Percentiles rank a stretch among this genome's conserved stretches.
Evolutionary conservation across 257 asterid genomes (phyloP).

Genomic region (Petrea volubilis): DNA sequence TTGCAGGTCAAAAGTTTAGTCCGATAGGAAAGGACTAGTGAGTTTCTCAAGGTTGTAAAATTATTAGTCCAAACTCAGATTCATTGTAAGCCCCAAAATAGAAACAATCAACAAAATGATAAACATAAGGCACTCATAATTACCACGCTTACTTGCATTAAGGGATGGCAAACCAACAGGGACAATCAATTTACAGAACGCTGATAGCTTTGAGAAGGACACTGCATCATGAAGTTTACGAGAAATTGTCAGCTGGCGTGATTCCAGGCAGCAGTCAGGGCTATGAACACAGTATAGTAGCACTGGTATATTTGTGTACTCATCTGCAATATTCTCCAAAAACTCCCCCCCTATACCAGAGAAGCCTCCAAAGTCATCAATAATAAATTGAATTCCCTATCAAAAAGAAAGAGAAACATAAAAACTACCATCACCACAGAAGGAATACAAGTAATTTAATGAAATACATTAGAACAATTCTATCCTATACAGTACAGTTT

Average conservation of each 20-base stretch:
- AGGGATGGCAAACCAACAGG: constrained; percentile 86
- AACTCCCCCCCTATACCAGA: constrained; percentile 85
- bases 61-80: background rate
- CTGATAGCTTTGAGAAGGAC: constrained; percentile 74
- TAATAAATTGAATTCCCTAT: constrained; percentile 87
- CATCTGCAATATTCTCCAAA: constrained; percentile 86
- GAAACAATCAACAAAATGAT: constrained; percentile 12
- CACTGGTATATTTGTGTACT: constrained; percentile 80
- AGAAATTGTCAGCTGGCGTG: constrained; percentile 54
- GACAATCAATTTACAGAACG: constrained; percentile 71
- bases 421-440: constrained; percentile 1
- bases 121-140: constrained; percentile 17
- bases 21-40: background rate
- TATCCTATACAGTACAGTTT: background rate
- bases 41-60: background rate
- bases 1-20: background rate
- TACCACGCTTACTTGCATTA: constrained; percentile 57
- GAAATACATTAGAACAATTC: background rate
- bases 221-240: constrained; percentile 78
- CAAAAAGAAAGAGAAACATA: background rate
- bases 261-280: constrained; percentile 43
- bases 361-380: constrained; percentile 89
- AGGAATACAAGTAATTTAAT: background rate
- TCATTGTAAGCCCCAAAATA: background rate
- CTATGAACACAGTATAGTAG: constrained; percentile 67